Evolutionary conservation across 345 rosid species (phyloP).

Genomic region (Draba incana): DNA sequence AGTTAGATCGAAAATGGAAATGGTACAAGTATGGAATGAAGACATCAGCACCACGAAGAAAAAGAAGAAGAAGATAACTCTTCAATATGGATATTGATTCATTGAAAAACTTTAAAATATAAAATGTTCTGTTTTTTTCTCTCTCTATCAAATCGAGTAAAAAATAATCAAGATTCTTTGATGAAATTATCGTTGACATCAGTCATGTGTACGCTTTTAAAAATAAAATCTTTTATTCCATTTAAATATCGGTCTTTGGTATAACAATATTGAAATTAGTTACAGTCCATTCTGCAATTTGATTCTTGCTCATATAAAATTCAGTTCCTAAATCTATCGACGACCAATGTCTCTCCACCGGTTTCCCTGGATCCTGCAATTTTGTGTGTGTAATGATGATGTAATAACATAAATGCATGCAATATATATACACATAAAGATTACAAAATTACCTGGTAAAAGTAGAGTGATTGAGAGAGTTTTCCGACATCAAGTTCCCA

Average conservation of each 20-base stretch:
- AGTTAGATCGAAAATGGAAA: conserved; percentile 29
- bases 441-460: conserved; percentile 44
- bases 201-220: no score
- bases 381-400: not conserved
- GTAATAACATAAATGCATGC: not conserved
- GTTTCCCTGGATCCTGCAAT: conserved; percentile 48
- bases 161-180: not conserved
- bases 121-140: no score
- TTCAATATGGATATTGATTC: conserved; percentile 15
- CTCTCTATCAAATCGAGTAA: no score
- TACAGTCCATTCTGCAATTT: conserved; percentile 52
- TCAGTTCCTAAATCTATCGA: conserved; percentile 58
- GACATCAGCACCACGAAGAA: conserved; percentile 42
- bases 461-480: conserved; percentile 49
- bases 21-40: conserved; percentile 42
- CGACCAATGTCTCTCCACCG: conserved; percentile 50
- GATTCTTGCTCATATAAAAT: conserved; percentile 49
- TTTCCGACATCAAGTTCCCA: conserved; percentile 63
- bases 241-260: conserved; percentile 23
- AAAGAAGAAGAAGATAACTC: conserved; percentile 45
- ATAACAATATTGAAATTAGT: conserved; percentile 49
- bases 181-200: not conserved
- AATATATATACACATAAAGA: no score
- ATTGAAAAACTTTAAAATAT: no score
- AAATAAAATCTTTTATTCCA: not conserved